Conservation (phyloP, 768 basidiomycete species). For the Hemileccinum rubropunctum region DNA sequence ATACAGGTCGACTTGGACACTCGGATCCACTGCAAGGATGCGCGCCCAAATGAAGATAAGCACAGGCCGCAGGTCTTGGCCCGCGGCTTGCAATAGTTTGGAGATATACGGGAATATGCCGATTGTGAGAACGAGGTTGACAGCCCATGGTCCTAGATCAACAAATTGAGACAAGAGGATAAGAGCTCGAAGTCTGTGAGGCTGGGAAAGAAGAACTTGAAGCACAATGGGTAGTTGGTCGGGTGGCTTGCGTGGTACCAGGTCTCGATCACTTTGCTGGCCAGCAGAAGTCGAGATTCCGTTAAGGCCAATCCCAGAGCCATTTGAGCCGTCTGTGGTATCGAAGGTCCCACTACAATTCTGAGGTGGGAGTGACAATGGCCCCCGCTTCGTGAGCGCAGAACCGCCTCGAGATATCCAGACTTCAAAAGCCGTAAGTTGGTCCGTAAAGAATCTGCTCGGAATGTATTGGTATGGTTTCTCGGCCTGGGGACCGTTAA, state of each 20-base stretch:
- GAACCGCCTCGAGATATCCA: conserved; percentile 96
- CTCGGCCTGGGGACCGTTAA: conserved; percentile 26
- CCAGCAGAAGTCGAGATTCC: conserved; percentile 4
- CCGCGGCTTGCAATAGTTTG: conserved; percentile 91
- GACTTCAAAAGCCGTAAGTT: conserved; percentile 95
- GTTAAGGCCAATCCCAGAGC: conserved; percentile 16
- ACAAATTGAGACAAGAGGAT: conserved; percentile 97
- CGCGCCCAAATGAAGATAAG: conserved; percentile 99
- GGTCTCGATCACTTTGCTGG: conserved; percentile 33
- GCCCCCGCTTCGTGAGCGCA: conserved; percentile 74
- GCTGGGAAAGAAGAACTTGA: conserved; percentile 94
- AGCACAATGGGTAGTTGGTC: conserved; percentile 97
- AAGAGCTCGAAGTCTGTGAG: conserved; percentile 91
- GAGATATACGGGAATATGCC: conserved; percentile 99
- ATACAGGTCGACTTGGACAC: conserved; percentile 87
- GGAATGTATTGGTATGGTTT: conserved; percentile 74
- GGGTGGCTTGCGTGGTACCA: conserved; percentile 88
- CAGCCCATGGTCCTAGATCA: conserved; percentile 98
- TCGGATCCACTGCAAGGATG: conserved; percentile 93
- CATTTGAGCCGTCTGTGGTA: conserved; percentile 15
- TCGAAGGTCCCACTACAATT: conserved; percentile 34
- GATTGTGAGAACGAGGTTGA: conserved; percentile 91
- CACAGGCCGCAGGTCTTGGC: conserved; percentile 93
- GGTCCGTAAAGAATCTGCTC: conserved; percentile 92
- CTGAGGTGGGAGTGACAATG: conserved; percentile 62